Percentiles rank a stretch among this genome's conserved stretches.
These are phyloP conservation scores for Petunia secreta DNA, from an alignment of 257 asterid genomes.

Conservation along the genomic window DNA sequence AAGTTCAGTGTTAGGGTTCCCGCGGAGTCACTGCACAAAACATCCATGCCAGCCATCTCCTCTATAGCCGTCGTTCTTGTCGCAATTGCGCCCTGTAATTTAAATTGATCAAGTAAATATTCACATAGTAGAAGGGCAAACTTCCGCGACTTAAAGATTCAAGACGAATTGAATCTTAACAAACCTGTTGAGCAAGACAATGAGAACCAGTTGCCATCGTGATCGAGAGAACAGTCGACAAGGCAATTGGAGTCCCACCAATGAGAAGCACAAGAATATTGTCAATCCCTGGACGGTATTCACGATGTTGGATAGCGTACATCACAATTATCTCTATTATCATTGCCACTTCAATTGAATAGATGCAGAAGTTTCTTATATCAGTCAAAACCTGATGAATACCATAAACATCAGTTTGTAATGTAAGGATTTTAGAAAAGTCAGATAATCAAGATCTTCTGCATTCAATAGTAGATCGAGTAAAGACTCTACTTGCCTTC, in stretches of 20 bases:
- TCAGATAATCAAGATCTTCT: neutral
- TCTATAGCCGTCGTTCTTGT: conserved; percentile 99
- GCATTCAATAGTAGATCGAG: conserved; percentile 1
- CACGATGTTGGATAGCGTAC: conserved; percentile 92
- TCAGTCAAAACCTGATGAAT: conserved; percentile 85
- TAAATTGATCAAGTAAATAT: neutral
- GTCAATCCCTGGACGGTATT: conserved; percentile 95
- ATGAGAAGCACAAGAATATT: conserved; percentile 96
- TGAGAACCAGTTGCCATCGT: conserved; percentile 99
- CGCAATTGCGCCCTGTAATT: conserved; percentile 86
- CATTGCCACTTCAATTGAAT: conserved; percentile 97
- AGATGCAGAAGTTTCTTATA: conserved; percentile 95
- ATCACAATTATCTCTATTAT: conserved; percentile 83
- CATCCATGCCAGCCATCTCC: conserved; percentile 99
- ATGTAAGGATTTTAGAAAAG: neutral
- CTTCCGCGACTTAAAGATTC: conserved; percentile 3
- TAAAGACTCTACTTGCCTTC: conserved; percentile 53
- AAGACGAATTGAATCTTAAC: conserved; percentile 10
- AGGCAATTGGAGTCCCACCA: conserved; percentile 98
- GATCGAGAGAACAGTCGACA: conserved; percentile 97
- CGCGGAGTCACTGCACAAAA: conserved; percentile 94
- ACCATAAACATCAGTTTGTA: conserved; percentile 12
- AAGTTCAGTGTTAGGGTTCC: conserved; percentile 93
- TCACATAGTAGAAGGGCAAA: conserved; percentile 13
- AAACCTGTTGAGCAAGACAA: conserved; percentile 93